phyloP scores from a whole-genome alignment of 2,329 filamentous ascomycete genomes.

The Albophoma yamanashiensis region DNA sequence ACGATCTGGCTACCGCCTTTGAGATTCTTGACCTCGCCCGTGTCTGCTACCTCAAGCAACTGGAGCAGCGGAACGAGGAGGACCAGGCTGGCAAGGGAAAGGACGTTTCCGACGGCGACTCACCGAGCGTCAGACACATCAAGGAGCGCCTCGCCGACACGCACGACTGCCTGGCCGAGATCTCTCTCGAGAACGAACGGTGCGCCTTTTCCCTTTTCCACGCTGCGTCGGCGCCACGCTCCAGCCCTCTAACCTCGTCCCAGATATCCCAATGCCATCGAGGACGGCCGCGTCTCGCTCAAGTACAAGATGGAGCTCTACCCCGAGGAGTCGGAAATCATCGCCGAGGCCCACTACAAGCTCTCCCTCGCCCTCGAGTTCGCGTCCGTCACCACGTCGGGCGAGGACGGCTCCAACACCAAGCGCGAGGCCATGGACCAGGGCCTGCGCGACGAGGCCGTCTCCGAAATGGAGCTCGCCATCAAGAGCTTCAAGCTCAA shows the following conservation, averaged over 20 bases:
- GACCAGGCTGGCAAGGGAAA: conserved; percentile 31
- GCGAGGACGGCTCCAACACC: conserved; percentile 31
- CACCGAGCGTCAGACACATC: conserved; percentile 42
- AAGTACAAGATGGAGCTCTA: conserved; percentile 71
- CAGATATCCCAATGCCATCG: conserved; percentile 75
- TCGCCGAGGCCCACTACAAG: conserved; percentile 95
- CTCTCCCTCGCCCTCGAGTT: conserved; percentile 93
- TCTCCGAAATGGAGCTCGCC: conserved; percentile 59
- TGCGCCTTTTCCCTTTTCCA: conserved; percentile 18
- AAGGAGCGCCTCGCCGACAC: conserved; percentile 87
- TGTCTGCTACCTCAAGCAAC: conserved; percentile 48
- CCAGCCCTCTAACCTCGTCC: conserved; percentile 2
- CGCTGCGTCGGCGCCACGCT: not conserved
- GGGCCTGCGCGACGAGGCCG: conserved; percentile 58
- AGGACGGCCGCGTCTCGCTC: conserved; percentile 69
- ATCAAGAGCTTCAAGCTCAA: conserved; percentile 64
- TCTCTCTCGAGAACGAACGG: conserved; percentile 92
- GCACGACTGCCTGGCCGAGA: conserved; percentile 88
- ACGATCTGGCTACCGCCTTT: conserved; percentile 71
- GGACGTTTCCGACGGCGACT: conserved; percentile 27
- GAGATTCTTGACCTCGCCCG: conserved; percentile 75
- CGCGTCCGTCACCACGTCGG: conserved; percentile 60
- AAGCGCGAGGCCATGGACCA: conserved; percentile 52
- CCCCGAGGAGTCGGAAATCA: conserved; percentile 67
- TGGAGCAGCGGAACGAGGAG: conserved; percentile 26